Conservation (phyloP, 495 filamentous ascomycete species). For the Xylaria intraflava region DNA sequence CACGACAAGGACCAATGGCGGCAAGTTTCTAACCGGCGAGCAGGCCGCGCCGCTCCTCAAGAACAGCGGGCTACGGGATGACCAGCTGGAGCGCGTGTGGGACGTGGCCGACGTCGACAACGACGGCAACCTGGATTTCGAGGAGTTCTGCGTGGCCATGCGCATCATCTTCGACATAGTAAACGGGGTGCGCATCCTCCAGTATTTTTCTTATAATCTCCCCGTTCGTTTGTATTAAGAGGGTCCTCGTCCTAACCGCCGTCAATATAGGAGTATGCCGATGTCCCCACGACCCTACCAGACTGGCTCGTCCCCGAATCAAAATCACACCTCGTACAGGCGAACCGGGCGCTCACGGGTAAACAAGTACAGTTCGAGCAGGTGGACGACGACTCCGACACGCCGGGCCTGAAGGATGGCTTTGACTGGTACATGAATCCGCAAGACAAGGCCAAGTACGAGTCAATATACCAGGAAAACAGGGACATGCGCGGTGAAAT, state of each 20-base stretch:
- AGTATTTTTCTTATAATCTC: not conserved
- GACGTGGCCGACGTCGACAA: conserved; percentile 95
- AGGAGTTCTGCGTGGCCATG: conserved; percentile 99
- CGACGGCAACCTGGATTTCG: conserved; percentile 95
- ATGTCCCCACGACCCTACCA: conserved; percentile 76
- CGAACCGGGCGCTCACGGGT: conserved; percentile 70
- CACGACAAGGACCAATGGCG: conserved; percentile 72
- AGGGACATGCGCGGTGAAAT: conserved; percentile 79
- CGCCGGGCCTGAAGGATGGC: conserved; percentile 79
- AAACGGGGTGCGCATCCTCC: conserved; percentile 65
- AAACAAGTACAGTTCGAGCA: conserved; percentile 74
- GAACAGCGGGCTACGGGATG: conserved; percentile 87
- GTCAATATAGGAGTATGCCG: conserved; percentile 63
- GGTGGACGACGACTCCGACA: conserved; percentile 68
- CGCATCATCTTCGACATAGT: conserved; percentile 92
- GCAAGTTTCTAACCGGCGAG: conserved; percentile 75
- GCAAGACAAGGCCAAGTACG: conserved; percentile 81
- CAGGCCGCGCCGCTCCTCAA: conserved; percentile 93
- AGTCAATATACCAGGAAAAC: conserved; percentile 90
- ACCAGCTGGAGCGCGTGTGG: conserved; percentile 95
- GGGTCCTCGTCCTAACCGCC: conserved; percentile 9
- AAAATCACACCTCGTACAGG: conserved; percentile 92
- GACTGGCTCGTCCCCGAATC: conserved; percentile 96
- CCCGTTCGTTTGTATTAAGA: not conserved
- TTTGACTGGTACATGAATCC: conserved; percentile 99